phyloP scores from a whole-genome alignment of 768 basidiomycete species.

The Tricholoma sp. region DNA sequence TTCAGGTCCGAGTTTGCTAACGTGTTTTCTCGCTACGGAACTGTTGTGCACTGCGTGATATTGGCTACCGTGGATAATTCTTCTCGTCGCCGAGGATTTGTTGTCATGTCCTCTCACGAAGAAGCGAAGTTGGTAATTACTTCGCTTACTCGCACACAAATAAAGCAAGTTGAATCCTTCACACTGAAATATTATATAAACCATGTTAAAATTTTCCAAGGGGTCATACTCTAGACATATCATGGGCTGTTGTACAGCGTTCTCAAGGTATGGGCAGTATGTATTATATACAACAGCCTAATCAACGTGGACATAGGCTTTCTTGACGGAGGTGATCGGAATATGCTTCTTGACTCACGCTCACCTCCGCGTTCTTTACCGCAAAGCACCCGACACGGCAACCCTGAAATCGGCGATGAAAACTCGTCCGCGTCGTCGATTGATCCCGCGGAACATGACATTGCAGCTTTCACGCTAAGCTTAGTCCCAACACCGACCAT shows the following conservation, averaged over 20 bases:
- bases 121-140: conserved; percentile 71
- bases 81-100: conserved; percentile 76
- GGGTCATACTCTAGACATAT: conserved; percentile 74
- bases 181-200: neutral
- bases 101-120: conserved; percentile 72
- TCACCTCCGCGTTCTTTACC: conserved; percentile 19
- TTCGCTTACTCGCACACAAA: conserved; percentile 58
- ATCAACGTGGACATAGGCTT: conserved; percentile 44
- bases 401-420: conserved; percentile 20
- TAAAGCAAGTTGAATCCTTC: conserved; percentile 45
- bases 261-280: conserved; percentile 56
- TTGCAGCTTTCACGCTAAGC: conserved; percentile 26
- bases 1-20: conserved; percentile 51
- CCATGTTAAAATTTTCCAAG: conserved; percentile 26
- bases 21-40: conserved; percentile 61
- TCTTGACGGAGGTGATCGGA: conserved; percentile 77
- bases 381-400: conserved; percentile 14
- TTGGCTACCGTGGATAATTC: conserved; percentile 81
- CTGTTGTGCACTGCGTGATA: conserved; percentile 72
- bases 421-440: conserved; percentile 30
- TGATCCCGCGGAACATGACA: conserved; percentile 24
- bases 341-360: conserved; percentile 52
- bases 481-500: conserved; percentile 44
- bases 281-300: neutral
- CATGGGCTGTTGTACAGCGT: conserved; percentile 85